Base-by-base conservation (phyloP, 768 basidiomycete species). In the Amanita subjunquillea region DNA sequence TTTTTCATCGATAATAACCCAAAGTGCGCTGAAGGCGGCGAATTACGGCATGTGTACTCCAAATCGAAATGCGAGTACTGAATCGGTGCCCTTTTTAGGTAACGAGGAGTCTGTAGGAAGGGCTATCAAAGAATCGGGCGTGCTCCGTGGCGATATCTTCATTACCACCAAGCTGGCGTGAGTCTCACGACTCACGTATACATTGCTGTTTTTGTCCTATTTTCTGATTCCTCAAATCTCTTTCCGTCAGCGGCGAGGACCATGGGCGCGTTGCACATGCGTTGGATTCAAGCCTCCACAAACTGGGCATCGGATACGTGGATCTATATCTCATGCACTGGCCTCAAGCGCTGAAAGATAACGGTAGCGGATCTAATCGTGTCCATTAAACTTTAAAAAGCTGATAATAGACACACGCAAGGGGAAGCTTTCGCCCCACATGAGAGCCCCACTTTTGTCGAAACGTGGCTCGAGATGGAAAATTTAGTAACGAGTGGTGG, bases 261-360 rank as follows among this genome's bases (percentile, higher is more conserved):
- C 74, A 73, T 54, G 65, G 58, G 32, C 54, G 59, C 22, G 72
- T 72, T 6, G 49, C 58, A 29, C 57, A 60, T 17, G 67, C 67
- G 0, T 62, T 76, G 10, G 60, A 73, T 23, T 51, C 53, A 27
- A 68, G 67, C 49, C 58, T 75, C 41, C 53, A 60, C 43, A 65
- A 66, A 48, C 62, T 72, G 15, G 62, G 62, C 23, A 59, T 65
- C 15, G 69, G 70, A 36, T 77, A 77, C 61, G 66, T 79, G 37
- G 76, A 78, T 62, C 56, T 78, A n/a, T 77, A 72, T 58, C 62
- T 73, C 17, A 66, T 74, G 56, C 72, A 73, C 53, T 70, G 67
- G 66, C 68, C 70, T 20, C 67, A 66, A 53, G 58, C 67, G 3
- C 17, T 58, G 13, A 44, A 55, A 4, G 54, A 55, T 9, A 47